Percentiles rank a stretch among this genome's conserved stretches.
Evolutionary conservation across 2,329 filamentous ascomycete genomes (phyloP).

Genomic region (Cyphellophora attinorum): DNA sequence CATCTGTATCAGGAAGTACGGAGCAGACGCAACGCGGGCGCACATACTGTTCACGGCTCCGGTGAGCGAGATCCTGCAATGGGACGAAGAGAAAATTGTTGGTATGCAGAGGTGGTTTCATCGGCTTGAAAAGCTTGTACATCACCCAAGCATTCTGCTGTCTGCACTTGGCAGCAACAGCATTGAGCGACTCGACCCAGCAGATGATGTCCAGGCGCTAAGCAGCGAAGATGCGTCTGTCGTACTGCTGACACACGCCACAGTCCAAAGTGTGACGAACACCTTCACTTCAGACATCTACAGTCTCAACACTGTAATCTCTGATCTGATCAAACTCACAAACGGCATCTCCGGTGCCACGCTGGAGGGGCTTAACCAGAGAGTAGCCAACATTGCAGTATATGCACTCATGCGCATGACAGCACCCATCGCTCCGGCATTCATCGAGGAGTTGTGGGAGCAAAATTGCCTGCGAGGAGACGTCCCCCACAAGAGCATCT

Average conservation of each 20-base stretch:
- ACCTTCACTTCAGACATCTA: conserved; percentile 64
- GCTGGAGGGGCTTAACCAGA: conserved; percentile 31
- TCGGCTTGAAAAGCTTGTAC: conserved; percentile 53
- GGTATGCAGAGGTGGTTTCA: conserved; percentile 75
- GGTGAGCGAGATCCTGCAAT: conserved; percentile 73
- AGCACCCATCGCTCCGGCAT: conserved; percentile 69
- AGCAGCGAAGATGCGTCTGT: conserved; percentile 33
- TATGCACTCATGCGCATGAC: conserved; percentile 59
- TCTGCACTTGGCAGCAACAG: conserved; percentile 1
- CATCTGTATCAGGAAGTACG: conserved; percentile 61
- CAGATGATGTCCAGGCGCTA: conserved; percentile 14
- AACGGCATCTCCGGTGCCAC: conserved; percentile 44
- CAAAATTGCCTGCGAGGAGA: conserved; percentile 39
- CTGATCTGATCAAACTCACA: conserved; percentile 71
- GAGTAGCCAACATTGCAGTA: conserved; percentile 30
- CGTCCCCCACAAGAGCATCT: conserved; percentile 26
- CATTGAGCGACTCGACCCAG: not conserved
- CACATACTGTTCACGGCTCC: conserved; percentile 87
- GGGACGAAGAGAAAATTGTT: conserved; percentile 74
- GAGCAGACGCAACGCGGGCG: conserved; percentile 73
- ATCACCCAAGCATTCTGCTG: conserved; percentile 9
- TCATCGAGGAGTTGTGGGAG: conserved; percentile 74
- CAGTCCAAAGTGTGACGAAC: conserved; percentile 56
- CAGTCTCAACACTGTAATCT: conserved; percentile 72
- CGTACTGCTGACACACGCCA: conserved; percentile 58